A percentile compares a stretch with the other conserved stretches of the same genome.
Conservation (phyloP, 306 rosid genomes). For the Gastrolobium bilobum region DNA sequence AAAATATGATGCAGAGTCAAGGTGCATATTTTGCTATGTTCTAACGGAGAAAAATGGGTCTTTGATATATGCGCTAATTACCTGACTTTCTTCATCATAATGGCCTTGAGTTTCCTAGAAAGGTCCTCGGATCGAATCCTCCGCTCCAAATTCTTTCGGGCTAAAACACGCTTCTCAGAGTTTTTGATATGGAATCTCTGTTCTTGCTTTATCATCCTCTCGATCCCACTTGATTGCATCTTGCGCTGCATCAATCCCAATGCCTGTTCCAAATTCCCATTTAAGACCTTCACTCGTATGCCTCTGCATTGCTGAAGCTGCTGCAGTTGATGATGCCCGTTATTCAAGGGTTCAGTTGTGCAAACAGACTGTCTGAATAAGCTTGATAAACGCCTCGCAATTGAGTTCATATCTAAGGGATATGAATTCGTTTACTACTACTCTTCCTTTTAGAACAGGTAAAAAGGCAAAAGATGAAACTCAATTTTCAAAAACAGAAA, state of each 20-base stretch:
- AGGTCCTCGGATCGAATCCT: constrained; percentile 76
- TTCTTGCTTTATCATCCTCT: constrained; percentile 76
- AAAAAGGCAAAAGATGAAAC: neutral
- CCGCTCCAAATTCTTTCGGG: constrained; percentile 70
- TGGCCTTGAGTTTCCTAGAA: constrained; percentile 78
- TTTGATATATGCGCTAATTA: constrained; percentile 35
- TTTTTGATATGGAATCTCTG: constrained; percentile 82
- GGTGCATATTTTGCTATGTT: constrained; percentile 4
- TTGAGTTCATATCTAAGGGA: constrained; percentile 66
- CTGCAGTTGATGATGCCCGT: constrained; percentile 45
- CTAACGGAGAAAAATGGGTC: neutral
- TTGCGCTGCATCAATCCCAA: constrained; percentile 71
- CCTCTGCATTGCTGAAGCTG: constrained; percentile 80
- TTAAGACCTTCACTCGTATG: constrained; percentile 73
- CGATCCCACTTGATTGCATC: constrained; percentile 91
- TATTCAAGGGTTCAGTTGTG: constrained; percentile 43
- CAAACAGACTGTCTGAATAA: constrained; percentile 53
- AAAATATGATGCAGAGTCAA: neutral
- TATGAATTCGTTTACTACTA: neutral
- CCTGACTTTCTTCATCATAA: constrained; percentile 93
- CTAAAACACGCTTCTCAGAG: constrained; percentile 89
- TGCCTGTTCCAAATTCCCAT: constrained; percentile 79
- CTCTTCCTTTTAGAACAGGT: constrained; percentile 10
- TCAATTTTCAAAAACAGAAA: neutral
- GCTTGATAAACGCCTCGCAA: constrained; percentile 54